These are phyloP conservation scores for Exsudoporus floridanus DNA, from an alignment of 1,284 basidiomycete genomes.

Conservation along the genomic window DNA sequence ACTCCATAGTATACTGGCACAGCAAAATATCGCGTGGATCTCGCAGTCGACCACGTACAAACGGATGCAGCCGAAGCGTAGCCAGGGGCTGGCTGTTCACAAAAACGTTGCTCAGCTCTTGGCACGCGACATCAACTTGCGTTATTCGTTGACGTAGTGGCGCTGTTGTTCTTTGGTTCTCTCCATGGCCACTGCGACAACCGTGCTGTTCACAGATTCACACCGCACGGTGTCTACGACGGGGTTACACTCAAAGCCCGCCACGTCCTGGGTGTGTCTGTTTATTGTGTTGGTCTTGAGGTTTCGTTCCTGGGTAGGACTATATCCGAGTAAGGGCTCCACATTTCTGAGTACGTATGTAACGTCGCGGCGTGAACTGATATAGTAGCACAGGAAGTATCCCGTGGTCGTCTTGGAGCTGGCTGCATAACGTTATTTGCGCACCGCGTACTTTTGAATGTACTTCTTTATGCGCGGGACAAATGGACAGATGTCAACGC, in stretches of 20 bases:
- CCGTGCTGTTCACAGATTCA: not conserved
- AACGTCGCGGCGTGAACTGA: not conserved
- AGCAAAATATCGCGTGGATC: too few species aligned
- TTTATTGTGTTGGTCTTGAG: not conserved
- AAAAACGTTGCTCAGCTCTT: not conserved
- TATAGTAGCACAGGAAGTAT: not conserved
- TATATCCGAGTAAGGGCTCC: not conserved
- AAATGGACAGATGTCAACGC: too few species aligned
- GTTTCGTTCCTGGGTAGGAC: not conserved
- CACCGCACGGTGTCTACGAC: not conserved
- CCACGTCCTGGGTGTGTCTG: not conserved
- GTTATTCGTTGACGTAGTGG: not conserved
- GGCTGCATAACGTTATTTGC: not conserved
- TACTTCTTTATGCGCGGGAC: not conserved
- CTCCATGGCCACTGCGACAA: not conserved
- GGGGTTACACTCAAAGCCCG: not conserved
- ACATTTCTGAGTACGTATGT: not conserved
- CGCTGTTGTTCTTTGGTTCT: not conserved
- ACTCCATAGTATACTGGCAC: too few species aligned
- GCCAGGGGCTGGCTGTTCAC: not conserved
- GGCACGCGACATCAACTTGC: not conserved
- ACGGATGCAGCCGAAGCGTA: not conserved
- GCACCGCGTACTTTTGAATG: not conserved
- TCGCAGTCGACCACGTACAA: not conserved
- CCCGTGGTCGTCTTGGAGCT: not conserved